phyloP scores from a whole-genome alignment of 371 early-diverging fungal genomes.

The Mortierella sp. region DNA sequence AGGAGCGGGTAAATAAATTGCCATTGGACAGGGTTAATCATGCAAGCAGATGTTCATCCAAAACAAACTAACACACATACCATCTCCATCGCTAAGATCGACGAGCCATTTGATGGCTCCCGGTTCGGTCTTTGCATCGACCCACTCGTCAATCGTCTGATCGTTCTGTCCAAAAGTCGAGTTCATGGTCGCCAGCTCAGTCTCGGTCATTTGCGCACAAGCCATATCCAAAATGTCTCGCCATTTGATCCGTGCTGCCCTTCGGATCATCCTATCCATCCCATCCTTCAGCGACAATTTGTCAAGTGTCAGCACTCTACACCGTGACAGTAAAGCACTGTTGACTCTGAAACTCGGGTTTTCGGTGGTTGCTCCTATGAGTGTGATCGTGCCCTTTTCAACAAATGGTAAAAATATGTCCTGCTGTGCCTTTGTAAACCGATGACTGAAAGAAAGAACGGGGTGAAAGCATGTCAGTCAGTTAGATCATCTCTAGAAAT shows the following conservation, averaged over 20 bases:
- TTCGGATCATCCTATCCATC: constrained; percentile 65
- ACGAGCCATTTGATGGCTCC: constrained; percentile 71
- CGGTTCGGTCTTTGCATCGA: constrained; percentile 59
- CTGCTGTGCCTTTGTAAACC: constrained; percentile 92
- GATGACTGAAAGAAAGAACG: constrained; percentile 63
- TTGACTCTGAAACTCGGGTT: constrained; percentile 93
- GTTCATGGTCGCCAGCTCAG: constrained; percentile 19
- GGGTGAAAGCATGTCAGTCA: background rate
- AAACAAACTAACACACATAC: constrained; percentile 47
- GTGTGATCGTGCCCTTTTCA: constrained; percentile 83
- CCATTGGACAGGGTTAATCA: background rate
- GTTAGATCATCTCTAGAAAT: no score
- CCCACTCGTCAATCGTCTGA: constrained; percentile 53
- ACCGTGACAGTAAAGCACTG: constrained; percentile 85
- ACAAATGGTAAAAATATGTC: constrained; percentile 88
- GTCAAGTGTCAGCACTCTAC: constrained; percentile 83
- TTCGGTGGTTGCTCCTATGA: constrained; percentile 93
- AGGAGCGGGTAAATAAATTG: background rate
- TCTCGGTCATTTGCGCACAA: constrained; percentile 57
- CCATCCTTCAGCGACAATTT: constrained; percentile 72
- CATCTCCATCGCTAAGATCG: constrained; percentile 78
- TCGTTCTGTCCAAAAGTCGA: constrained; percentile 53
- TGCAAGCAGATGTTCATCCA: background rate
- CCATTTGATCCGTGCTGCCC: constrained; percentile 68
- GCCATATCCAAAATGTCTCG: constrained; percentile 48